Evolutionary conservation across 2,329 filamentous ascomycete genomes (phyloP).

Genomic region (Hypomyces rosellus): DNA sequence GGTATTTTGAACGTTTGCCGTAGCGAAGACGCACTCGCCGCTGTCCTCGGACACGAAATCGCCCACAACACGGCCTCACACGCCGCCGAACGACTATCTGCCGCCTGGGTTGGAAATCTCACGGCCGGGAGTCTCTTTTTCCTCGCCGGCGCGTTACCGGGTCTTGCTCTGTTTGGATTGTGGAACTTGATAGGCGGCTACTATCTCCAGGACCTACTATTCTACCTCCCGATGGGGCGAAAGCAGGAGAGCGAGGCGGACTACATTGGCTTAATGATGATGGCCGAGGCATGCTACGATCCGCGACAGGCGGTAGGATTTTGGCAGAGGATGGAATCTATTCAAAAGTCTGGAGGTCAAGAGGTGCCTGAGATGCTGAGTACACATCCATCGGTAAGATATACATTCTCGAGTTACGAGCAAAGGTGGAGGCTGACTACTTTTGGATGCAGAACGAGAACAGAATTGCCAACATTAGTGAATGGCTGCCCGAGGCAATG

Average conservation of each 20-base stretch:
- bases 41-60: conserved; percentile 74
- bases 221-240: conserved; percentile 61
- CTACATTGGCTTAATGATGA: conserved; percentile 76
- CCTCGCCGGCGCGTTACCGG: conserved; percentile 38
- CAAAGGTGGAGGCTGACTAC: not conserved
- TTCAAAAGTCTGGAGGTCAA: conserved; percentile 32
- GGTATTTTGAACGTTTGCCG: conserved; percentile 63
- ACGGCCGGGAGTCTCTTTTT: conserved; percentile 45
- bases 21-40: conserved; percentile 63
- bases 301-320: conserved; percentile 60
- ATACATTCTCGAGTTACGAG: not conserved
- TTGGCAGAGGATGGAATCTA: conserved; percentile 59
- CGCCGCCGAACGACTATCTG: conserved; percentile 55
- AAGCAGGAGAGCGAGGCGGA: conserved; percentile 73
- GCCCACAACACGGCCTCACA: conserved; percentile 69
- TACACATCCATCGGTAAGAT: conserved; percentile 65
- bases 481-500: conserved; percentile 55
- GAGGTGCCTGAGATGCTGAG: conserved; percentile 65
- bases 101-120: conserved; percentile 45
- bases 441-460: conserved; percentile 45
- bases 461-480: conserved; percentile 57
- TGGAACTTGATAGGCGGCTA: conserved; percentile 39
- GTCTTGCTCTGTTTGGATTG: conserved; percentile 31
- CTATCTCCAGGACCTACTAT: conserved; percentile 53
- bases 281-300: conserved; percentile 73